Base-by-base conservation (phyloP, 1,284 basidiomycete species). In the Leccinum griseonigrum region DNA sequence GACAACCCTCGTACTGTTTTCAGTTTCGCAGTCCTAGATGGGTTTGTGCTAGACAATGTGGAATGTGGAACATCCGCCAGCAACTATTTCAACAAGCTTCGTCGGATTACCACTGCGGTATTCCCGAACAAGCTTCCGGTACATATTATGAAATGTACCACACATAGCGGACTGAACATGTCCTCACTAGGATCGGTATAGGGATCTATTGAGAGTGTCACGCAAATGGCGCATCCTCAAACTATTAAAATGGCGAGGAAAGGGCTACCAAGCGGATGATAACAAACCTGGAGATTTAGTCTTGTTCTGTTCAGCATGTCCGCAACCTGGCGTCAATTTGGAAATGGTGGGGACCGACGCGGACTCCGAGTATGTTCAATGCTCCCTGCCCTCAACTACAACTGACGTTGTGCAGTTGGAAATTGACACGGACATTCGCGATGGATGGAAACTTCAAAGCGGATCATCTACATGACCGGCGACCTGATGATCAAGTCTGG, bases 361-460 rank as follows among this genome's bases (percentile, higher is more conserved):
- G 10, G 10, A 7, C 5, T 46, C 43, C 2, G 22, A 28, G 48
- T 51, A 29, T 29, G 26, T 51, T 8, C 10, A 28, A 4, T 28
- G 13, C 18, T 13, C 13, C 43, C 14, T 10, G 11, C 16, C 26
- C 26, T 22, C 26, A 51, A 26, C 48, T 51, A n/a, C 26, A 51
- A 26, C 48, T 51, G 8, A 18, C 3, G 43, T 14, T 48, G 16
- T 22, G 18, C 14, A 34, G 32, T 16, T 67, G 60, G 57, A 65
- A 50, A 31, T 61, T 60, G 32, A 31, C 31, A 1, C 5, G 18
- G 0, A 51, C 29, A 0, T 4, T 67, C 0, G 31, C 62, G 0
- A 61, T 67, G 58, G 66, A 68, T 55, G 62, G 66, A 4, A 67
- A 67, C 11, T 68, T 68, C 53, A 63, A 61, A 18, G 65, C 62